Evolutionary conservation across 306 rosid genomes (phyloP).

Genomic region (Quillaja saponaria): DNA sequence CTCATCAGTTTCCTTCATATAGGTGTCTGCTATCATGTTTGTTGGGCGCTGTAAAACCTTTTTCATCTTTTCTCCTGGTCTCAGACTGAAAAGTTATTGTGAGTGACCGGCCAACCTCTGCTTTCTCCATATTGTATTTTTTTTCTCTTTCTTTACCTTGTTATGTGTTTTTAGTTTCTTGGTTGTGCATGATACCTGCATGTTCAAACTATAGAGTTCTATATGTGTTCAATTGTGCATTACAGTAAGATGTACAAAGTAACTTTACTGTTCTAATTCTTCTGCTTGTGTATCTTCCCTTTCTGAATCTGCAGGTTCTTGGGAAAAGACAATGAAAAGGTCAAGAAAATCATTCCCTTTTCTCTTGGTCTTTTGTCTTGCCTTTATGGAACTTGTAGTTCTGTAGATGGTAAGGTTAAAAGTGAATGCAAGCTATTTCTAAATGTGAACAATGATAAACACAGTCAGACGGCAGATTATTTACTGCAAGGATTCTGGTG

Average conservation of each 20-base stretch:
- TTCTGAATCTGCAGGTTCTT: constrained; percentile 50
- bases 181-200: constrained; percentile 7
- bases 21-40: too few species aligned
- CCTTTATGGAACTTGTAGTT: constrained; percentile 69
- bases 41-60: too few species aligned
- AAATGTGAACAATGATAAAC: constrained; percentile 42
- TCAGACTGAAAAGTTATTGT: not conserved
- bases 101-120: too few species aligned
- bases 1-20: not conserved
- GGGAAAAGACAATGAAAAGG: constrained; percentile 55
- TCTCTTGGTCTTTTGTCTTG: constrained; percentile 86
- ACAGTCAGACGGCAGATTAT: constrained; percentile 51
- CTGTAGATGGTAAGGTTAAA: constrained; percentile 34
- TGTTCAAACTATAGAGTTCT: constrained; percentile 2
- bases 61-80: not conserved
- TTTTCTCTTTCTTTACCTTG: too few species aligned
- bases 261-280: constrained; percentile 1
- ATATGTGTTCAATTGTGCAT: not conserved
- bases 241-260: not conserved
- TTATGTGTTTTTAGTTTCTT: not conserved
- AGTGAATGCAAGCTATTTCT: constrained; percentile 60
- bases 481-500: constrained; percentile 82
- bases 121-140: too few species aligned
- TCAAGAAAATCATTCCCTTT: constrained; percentile 60
- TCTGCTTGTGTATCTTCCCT: constrained; percentile 32